Base-by-base conservation (phyloP, 2,329 filamentous ascomycete species). In the Zasmidium angulare region DNA sequence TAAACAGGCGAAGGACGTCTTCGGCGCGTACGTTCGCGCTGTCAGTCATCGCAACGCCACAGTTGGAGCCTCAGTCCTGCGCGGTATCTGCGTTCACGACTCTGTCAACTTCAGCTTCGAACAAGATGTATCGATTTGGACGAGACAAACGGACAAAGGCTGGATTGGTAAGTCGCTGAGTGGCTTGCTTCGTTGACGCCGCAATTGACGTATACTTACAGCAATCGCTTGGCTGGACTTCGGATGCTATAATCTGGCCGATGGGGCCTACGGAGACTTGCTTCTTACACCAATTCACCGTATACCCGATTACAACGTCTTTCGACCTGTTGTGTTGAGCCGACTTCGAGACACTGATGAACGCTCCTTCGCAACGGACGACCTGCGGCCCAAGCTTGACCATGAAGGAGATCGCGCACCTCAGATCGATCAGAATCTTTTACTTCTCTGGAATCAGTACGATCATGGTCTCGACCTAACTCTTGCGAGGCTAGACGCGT, bases 131-230 rank as follows among this genome's bases (percentile, higher is more conserved):
- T 56, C 55, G 14, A 40, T 56, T 7, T 56, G 47, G 47, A 56
- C 55, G 1, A 31, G 20, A 31, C 24, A 52, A 21, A 46, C 47
- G 3, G 4, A 9, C 6, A 51, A 40, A 23, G 55, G 55, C 22
- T 56, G 55, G 55, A 51, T 51, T 20, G 48, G 55, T 56, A 26
- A 26, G 55, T 55, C 23, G 51, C 23, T 40, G 11, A n/a, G n/a
- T 20, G 36, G 21, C 12, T 31, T 19, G 29, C 29, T 14, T 7
- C 29, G 29, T 40, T 26, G 19, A n/a, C 11, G 46, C 36, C 47
- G 21, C 24, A 29, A 17, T 17, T 9, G 6, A n/a, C n/a, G n/a
- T n/a, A n/a, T 43, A 17, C 46, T 2, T 19, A 24, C 9, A 56
- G 48, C 31, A 10, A 21, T 46, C 17, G 55, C 26, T 7, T 24